Evolutionary conservation across 2,329 filamentous ascomycete species (phyloP).

Genomic region (Paracorniculantispora psalliotae): DNA sequence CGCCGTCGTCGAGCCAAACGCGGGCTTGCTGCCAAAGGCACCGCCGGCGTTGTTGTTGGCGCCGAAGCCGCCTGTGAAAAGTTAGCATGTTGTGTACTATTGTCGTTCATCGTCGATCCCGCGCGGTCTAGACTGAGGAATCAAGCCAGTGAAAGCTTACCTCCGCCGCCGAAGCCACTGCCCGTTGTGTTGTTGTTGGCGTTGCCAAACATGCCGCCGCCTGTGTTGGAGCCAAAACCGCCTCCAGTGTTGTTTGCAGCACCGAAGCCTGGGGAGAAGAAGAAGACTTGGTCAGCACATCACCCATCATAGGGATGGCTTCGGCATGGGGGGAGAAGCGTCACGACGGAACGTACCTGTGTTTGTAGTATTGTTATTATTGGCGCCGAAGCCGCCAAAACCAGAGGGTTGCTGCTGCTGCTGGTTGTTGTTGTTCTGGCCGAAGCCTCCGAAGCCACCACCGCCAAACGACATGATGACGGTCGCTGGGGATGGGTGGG

Average conservation of each 20-base stretch:
- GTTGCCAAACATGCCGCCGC: conserved; percentile 38
- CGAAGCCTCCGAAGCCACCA: conserved; percentile 53
- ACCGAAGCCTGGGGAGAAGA: conserved; percentile 26
- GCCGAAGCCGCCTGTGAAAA: conserved; percentile 32
- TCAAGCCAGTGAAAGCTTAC: conserved; percentile 22
- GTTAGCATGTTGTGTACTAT: conserved; percentile 11
- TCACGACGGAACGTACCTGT: conserved; percentile 45
- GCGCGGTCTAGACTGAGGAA: background rate
- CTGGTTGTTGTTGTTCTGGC: conserved; percentile 49
- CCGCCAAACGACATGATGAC: conserved; percentile 52
- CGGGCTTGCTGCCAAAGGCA: conserved; percentile 42
- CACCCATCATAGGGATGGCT: conserved; percentile 15
- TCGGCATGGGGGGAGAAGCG: conserved; percentile 14
- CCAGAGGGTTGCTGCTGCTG: conserved; percentile 30
- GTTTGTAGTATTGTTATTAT: conserved; percentile 33
- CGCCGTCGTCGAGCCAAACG: conserved; percentile 45
- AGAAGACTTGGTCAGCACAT: conserved; percentile 19
- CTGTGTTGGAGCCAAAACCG: conserved; percentile 36
- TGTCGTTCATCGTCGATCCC: conserved; percentile 6
- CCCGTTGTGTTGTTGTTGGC: conserved; percentile 23
- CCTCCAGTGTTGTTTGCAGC: conserved; percentile 28
- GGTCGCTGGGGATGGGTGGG: background rate
- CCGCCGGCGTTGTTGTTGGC: conserved; percentile 20
- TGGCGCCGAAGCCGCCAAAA: conserved; percentile 56
- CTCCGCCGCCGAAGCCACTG: conserved; percentile 32